A percentile compares a stretch with the other conserved stretches of the same genome.
phyloP scores from a whole-genome alignment of 352 stramenopile genomes.

The Halophytophthora batemanensis region DNA sequence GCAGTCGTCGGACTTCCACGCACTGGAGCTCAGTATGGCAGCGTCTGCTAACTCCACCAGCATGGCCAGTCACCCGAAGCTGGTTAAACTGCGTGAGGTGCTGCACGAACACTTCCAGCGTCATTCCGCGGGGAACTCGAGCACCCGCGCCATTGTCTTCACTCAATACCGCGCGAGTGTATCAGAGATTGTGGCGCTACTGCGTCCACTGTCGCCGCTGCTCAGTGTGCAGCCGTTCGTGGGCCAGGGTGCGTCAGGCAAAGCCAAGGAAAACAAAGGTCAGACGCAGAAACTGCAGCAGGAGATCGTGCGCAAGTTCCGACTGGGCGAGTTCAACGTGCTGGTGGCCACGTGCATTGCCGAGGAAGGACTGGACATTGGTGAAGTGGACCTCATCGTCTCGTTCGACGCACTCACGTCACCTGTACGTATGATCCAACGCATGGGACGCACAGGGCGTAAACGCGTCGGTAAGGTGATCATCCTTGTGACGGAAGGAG shows the following conservation, averaged over 20 bases:
- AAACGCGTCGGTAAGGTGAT: slow-evolving; percentile 92
- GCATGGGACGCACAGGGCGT: slow-evolving; percentile 95
- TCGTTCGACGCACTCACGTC: slow-evolving; percentile 93
- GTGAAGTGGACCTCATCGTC: slow-evolving; percentile 93
- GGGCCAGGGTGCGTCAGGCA: slow-evolving; percentile 87
- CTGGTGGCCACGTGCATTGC: slow-evolving; percentile 95
- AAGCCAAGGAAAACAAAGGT: slow-evolving; percentile 80
- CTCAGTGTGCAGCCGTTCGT: slow-evolving; percentile 93
- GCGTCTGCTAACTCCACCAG: slow-evolving; percentile 15
- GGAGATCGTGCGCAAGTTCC: slow-evolving; percentile 91
- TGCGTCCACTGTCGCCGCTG: slow-evolving; percentile 64
- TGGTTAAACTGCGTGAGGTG: slow-evolving; percentile 90
- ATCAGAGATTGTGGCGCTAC: slow-evolving; percentile 88
- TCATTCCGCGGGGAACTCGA: slow-evolving; percentile 60
- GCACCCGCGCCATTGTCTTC: slow-evolving; percentile 97
- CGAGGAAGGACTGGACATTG: slow-evolving; percentile 95
- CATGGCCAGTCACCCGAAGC: slow-evolving; percentile 65
- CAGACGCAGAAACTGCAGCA: slow-evolving; percentile 96
- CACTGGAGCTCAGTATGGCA: slow-evolving; percentile 45
- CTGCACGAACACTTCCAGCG: slow-evolving; percentile 86
- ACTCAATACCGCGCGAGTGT: slow-evolving; percentile 96
- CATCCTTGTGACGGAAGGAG: slow-evolving; percentile 86
- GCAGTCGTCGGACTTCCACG: slow-evolving; percentile 66
- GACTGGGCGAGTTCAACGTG: slow-evolving; percentile 87
- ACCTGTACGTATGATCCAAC: slow-evolving; percentile 94